Evolutionary conservation across 2,329 filamentous ascomycete genomes (phyloP).

Genomic region (Talaromyces albobiverticillius): DNA sequence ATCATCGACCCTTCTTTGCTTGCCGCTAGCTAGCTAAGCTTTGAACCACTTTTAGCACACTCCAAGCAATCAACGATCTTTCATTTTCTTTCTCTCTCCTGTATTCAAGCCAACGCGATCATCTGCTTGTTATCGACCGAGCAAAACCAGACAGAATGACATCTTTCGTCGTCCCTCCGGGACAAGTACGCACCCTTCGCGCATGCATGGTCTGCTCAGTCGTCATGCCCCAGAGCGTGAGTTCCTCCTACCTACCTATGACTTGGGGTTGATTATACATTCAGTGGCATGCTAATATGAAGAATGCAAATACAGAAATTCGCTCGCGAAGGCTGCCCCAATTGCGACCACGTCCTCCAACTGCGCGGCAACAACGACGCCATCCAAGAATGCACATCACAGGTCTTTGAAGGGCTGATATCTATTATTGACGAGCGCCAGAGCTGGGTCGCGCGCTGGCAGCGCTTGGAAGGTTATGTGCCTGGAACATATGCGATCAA

Average conservation of each 20-base stretch:
- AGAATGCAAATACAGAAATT: conserved; percentile 63
- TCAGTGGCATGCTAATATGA: conserved; percentile 15
- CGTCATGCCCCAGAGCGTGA: conserved; percentile 75
- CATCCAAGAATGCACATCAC: conserved; percentile 89
- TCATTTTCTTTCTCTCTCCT: background rate
- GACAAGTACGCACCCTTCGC: conserved; percentile 80
- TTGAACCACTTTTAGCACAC: background rate
- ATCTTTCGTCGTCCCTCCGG: conserved; percentile 67
- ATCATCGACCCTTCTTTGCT: conserved; percentile 6
- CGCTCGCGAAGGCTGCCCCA: conserved; percentile 82
- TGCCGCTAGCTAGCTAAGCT: background rate
- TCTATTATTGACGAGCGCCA: conserved; percentile 74
- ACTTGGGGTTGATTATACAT: background rate
- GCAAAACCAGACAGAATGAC: conserved; percentile 24
- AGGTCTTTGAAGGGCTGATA: conserved; percentile 92
- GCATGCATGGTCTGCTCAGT: conserved; percentile 99
- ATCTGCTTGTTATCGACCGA: background rate
- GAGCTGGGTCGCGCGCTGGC: conserved; percentile 97
- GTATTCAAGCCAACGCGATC: no score
- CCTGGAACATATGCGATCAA: conserved; percentile 91
- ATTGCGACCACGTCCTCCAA: conserved; percentile 91
- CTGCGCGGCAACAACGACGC: conserved; percentile 74
- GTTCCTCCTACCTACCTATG: conserved; percentile 25
- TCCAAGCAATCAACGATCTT: background rate
- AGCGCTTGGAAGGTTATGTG: conserved; percentile 84